Evolutionary conservation across 345 rosid species (phyloP), one percentile per base, ranked within the genome.

Genomic region (Rhizophora mangle): DNA sequence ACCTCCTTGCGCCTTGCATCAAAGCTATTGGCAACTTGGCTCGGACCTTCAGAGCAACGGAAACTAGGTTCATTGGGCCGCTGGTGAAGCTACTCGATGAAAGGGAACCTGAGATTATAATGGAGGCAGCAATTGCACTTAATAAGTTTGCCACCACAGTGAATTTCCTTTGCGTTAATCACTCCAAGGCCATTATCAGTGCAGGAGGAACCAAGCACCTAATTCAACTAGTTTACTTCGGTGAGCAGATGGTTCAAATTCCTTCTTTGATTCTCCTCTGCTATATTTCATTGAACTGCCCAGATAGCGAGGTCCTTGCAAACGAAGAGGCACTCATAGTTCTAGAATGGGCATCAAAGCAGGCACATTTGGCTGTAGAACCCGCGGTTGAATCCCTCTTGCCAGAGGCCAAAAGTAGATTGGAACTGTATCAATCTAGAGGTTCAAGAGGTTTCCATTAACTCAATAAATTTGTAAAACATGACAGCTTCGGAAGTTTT

Each of bases 361-460:
- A 76, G 49, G 65, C 68, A 22, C 79, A 76, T 66, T 39, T 76
- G 63, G 24, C 54, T 16, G 52, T 37, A 43, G 55, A 65, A 15
- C 71, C 47, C 3, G 30, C 30, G 18, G 66, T 65, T 43, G 63
- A 76, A n/a, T 51, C 67, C 46, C 19, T 76, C 46, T 66, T 76
- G 30, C 75, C 68, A 7, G 79, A 70, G 22, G 79, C 79, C 29
- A 76, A 76, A 63, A 70, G 75, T 61, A 76, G 70, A 52, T 65
- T 75, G 74, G 80, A 76, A 46, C 49, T 76, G n/a, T 76, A 71
- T 57, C 80, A 76, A 52, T 77, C 80, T 8, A 77, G 80, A 77
- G 80, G 76, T 52, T 61, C 80, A 58, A 71, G 76, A 67, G 80
- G 80, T 16, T 72, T 72, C 51, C 60, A 65, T 65, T 72, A 47